A percentile compares a stretch with the other conserved stretches of the same genome.
These are phyloP conservation scores for Hyaloscypha variabilis DNA, from an alignment of 495 filamentous ascomycete genomes.

Conservation along the genomic window DNA sequence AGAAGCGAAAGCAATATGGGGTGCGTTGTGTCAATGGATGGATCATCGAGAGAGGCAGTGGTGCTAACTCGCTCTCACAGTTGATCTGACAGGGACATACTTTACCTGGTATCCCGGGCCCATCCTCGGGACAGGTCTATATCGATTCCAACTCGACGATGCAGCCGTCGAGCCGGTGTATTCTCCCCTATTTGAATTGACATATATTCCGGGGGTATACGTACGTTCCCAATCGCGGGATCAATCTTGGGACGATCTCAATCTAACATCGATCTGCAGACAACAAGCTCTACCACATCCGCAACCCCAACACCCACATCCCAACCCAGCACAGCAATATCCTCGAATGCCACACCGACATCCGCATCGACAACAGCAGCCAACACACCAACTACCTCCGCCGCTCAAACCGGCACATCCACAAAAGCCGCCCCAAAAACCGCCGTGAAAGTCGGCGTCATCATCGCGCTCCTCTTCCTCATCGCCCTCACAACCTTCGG, in stretches of 20 bases:
- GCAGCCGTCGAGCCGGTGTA: not conserved
- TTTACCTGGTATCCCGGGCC: not conserved
- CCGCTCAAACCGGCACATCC: not conserved
- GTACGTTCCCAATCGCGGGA: not conserved
- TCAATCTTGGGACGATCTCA: not conserved
- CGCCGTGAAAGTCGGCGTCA: not conserved
- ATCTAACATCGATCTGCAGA: not conserved
- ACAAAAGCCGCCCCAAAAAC: not conserved
- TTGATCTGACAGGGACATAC: not conserved
- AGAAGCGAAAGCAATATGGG: not conserved
- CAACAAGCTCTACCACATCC: not conserved
- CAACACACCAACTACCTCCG: not conserved
- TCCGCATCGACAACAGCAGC: not conserved
- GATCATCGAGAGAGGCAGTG: not conserved
- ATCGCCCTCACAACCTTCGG: not conserved
- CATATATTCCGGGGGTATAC: not conserved
- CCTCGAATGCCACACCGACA: not conserved
- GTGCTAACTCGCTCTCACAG: not conserved
- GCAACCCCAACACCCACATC: not conserved
- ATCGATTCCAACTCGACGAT: not conserved
- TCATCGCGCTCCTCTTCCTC: not conserved
- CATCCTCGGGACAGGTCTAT: not conserved
- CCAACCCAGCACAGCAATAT: not conserved
- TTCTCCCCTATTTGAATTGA: not conserved
- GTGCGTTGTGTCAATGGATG: not conserved